A percentile compares a stretch with the other conserved stretches of the same genome.
phyloP scores from a whole-genome alignment of 2,329 filamentous ascomycete species.

The Colletotrichum theobromicola region DNA sequence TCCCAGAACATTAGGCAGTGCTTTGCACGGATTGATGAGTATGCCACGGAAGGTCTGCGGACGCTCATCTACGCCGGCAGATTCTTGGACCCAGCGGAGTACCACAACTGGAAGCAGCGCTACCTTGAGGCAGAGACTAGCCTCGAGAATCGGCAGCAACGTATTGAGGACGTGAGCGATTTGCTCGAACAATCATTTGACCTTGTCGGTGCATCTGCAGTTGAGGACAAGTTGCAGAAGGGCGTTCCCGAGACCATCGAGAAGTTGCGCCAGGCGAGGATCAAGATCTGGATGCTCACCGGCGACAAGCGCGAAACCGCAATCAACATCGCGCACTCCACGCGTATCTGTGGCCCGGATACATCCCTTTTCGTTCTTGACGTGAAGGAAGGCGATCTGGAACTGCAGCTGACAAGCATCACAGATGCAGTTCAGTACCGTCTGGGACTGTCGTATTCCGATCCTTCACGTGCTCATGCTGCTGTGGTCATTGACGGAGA shows the following conservation, averaged over 20 bases:
- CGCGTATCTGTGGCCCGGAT: constrained; percentile 70
- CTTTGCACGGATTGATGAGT: constrained; percentile 87
- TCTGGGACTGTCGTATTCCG: constrained; percentile 36
- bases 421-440: constrained; percentile 67
- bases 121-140: constrained; percentile 82
- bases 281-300: constrained; percentile 92
- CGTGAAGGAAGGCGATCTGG: constrained; percentile 63
- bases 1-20: constrained; percentile 76
- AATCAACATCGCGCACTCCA: constrained; percentile 85
- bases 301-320: constrained; percentile 89
- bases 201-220: constrained; percentile 82
- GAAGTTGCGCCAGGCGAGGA: constrained; percentile 79
- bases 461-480: constrained; percentile 55
- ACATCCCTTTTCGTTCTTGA: constrained; percentile 83
- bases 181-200: constrained; percentile 79
- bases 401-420: constrained; percentile 67
- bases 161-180: constrained; percentile 80
- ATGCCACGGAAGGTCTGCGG: constrained; percentile 82
- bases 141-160: constrained; percentile 73
- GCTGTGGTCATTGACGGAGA: constrained; percentile 87
- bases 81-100: constrained; percentile 75
- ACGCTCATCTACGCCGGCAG: constrained; percentile 82
- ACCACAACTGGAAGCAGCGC: constrained; percentile 74
- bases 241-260: constrained; percentile 90
- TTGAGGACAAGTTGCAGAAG: constrained; percentile 86